phyloP scores from a whole-genome alignment of 495 filamentous ascomycete genomes.

The Penicillium nucicola region DNA sequence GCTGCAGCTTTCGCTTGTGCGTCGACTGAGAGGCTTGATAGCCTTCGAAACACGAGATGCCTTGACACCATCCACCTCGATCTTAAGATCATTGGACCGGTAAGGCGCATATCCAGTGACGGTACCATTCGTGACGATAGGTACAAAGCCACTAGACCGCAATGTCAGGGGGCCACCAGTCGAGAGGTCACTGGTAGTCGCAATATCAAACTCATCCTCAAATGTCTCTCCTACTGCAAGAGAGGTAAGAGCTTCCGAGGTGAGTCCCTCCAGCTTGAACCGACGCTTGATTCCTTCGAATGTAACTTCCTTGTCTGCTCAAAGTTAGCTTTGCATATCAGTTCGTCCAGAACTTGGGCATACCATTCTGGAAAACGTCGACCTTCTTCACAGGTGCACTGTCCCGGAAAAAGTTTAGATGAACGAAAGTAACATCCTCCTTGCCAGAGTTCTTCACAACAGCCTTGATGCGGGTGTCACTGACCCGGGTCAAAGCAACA shows the following conservation, averaged over 20 bases:
- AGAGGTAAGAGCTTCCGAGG: constrained; percentile 51
- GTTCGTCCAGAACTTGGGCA: constrained; percentile 5
- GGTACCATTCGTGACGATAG: constrained; percentile 35
- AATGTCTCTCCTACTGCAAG: constrained; percentile 54
- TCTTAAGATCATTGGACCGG: constrained; percentile 22
- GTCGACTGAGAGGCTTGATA: constrained; percentile 42
- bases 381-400: constrained; percentile 59
- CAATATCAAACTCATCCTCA: constrained; percentile 56
- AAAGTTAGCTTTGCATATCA: not conserved
- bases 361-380: constrained; percentile 50
- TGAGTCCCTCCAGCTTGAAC: constrained; percentile 42
- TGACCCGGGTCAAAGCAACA: constrained; percentile 50
- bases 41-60: constrained; percentile 48
- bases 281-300: constrained; percentile 58
- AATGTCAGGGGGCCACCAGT: constrained; percentile 45
- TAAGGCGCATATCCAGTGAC: constrained; percentile 23
- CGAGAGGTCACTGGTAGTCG: constrained; percentile 53
- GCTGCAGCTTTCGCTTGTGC: constrained; percentile 50
- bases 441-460: constrained; percentile 58
- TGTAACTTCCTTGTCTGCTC: constrained; percentile 43
- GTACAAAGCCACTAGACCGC: constrained; percentile 50
- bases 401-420: constrained; percentile 61
- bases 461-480: constrained; percentile 57
- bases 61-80: constrained; percentile 45
- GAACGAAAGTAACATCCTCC: constrained; percentile 54